A percentile compares a stretch with the other conserved stretches of the same genome.
phyloP scores from a whole-genome alignment of 2,329 filamentous ascomycete genomes.

The Penicillium freii region DNA sequence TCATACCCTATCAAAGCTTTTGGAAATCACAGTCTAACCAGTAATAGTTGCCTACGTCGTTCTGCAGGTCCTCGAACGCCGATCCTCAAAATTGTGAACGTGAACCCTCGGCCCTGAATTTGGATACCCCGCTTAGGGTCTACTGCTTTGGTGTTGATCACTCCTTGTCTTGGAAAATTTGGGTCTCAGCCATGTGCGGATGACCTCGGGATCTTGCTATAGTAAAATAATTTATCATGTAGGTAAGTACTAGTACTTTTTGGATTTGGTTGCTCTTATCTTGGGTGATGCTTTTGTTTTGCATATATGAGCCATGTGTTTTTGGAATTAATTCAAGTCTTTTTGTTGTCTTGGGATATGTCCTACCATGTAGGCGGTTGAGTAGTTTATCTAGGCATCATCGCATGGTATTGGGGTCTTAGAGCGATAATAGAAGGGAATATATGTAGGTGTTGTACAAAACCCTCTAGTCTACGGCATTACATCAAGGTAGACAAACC shows the following conservation, averaged over 20 bases:
- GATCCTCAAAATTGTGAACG: slow-evolving; percentile 16
- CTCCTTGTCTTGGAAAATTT: background rate
- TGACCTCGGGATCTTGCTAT: background rate
- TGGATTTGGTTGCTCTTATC: background rate
- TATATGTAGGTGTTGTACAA: background rate
- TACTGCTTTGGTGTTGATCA: background rate
- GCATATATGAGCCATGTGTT: background rate
- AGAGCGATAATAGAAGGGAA: background rate
- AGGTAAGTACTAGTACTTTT: background rate
- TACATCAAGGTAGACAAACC: background rate
- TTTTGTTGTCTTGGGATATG: background rate
- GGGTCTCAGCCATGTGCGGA: background rate
- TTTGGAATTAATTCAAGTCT: background rate
- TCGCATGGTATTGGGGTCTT: background rate
- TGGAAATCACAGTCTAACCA: slow-evolving; percentile 7
- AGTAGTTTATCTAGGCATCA: background rate
- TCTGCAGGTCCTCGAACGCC: slow-evolving; percentile 35
- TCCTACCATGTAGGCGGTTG: background rate
- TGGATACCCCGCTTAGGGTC: background rate
- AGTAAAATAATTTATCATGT: background rate
- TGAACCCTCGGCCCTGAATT: background rate
- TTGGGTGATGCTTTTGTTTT: background rate
- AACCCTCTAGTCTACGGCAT: no score
- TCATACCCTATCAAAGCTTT: background rate
- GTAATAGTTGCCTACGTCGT: slow-evolving; percentile 35